Percentiles rank a stretch among this genome's conserved stretches.
Evolutionary conservation across 2,329 filamentous ascomycete genomes (phyloP).

Genomic region (Trichophyton equinum): DNA sequence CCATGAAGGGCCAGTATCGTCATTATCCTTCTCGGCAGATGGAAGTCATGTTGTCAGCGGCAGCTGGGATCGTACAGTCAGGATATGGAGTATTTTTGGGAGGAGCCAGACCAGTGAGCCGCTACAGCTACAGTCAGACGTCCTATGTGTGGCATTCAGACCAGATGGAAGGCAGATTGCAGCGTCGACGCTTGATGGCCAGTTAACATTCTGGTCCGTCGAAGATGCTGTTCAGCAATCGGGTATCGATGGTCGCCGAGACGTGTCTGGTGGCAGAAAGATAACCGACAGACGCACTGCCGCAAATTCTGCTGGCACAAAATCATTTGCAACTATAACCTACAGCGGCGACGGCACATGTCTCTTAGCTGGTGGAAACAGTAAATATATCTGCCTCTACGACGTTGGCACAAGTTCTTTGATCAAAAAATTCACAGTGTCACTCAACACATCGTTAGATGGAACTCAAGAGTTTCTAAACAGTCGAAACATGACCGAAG

Average conservation of each 20-base stretch:
- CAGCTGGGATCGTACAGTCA: constrained; percentile 91
- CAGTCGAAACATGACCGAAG: constrained; percentile 81
- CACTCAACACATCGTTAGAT: constrained; percentile 85
- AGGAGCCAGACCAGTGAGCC: constrained; percentile 92
- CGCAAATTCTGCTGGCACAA: constrained; percentile 79
- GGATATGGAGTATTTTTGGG: constrained; percentile 91
- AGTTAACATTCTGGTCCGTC: constrained; percentile 89
- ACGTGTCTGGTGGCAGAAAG: constrained; percentile 85
- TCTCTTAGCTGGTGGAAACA: constrained; percentile 81
- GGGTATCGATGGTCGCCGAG: constrained; percentile 76
- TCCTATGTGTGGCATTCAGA: constrained; percentile 72
- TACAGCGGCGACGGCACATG: constrained; percentile 92
- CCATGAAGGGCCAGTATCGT: constrained; percentile 86
- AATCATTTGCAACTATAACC: constrained; percentile 73
- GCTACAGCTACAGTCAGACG: constrained; percentile 79
- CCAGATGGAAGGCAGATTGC: constrained; percentile 87
- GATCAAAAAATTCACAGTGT: constrained; percentile 90
- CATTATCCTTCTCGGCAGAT: constrained; percentile 77
- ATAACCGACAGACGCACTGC: constrained; percentile 78
- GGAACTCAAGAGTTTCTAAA: constrained; percentile 96
- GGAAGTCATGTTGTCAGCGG: constrained; percentile 75
- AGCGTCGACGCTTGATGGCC: constrained; percentile 83
- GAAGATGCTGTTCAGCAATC: constrained; percentile 75
- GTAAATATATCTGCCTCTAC: constrained; percentile 97
- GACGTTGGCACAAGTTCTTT: constrained; percentile 86